Base-by-base conservation (phyloP, 2,329 filamentous ascomycete genomes). In the Phaeoacremonium minimum region DNA sequence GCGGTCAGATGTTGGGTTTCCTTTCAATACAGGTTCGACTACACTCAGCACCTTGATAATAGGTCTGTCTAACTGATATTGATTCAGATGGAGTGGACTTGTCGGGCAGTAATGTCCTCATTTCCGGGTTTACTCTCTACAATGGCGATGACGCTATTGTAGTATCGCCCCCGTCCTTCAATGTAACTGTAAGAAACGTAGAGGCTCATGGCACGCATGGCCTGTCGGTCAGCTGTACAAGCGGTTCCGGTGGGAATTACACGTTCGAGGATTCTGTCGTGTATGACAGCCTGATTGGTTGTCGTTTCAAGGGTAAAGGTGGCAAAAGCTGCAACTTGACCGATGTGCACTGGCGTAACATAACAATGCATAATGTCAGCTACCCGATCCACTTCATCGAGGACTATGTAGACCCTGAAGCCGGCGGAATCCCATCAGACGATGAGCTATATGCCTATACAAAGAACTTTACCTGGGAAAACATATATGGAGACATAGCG, bases 351-450 rank as follows among this genome's bases (percentile, higher is more conserved):
- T 49, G 47, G 47, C 31, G 42, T n/a, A 49, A 49, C 28, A 48
- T 48, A 26, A 30, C 34, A 7, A 32, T 49, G 4, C 35, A 32
- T 26, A 48, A 49, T 41, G 47, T 44, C 6, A 43, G 40, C 39
- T 49, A 48, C 33, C 46, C 47, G 3, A 38, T 49, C 13, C 47
- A 49, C 32, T 48, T 49, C 37, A 48, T 48, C 18, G 46, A 48
- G 36, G 45, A 48, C 14, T 48, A 49, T 16, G 38, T 40, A 12
- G 47, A 49, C 32, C 47, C 48, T 33, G 47, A 48, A 19, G 42
- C 16, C 12, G 45, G 43, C 41, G 12, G 19, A 34, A 6, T 22
- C 30, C 4, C 33, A 35, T 6, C 33, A 33, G 4, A 44, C 43
- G 22, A 35, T 35, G 15, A 46, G 42, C 18, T 30, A n/a, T 42